A percentile compares a stretch with the other conserved stretches of the same genome.
phyloP scores from a whole-genome alignment of 306 rosid genomes.

The Castanopsis chinensis region DNA sequence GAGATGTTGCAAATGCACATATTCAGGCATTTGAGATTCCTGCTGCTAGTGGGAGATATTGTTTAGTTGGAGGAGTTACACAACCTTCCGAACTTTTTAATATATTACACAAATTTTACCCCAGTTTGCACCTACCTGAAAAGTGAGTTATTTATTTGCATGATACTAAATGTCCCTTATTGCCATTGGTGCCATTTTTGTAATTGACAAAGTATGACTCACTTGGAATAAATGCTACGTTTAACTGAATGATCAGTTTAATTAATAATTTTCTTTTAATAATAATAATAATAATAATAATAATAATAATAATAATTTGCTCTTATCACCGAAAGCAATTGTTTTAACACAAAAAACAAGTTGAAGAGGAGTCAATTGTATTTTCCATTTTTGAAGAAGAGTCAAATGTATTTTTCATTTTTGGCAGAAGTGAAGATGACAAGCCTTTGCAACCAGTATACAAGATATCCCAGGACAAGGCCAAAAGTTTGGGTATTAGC shows the following conservation, averaged over 20 bases:
- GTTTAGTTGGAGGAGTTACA: slow-evolving; percentile 48
- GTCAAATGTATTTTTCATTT: neutral
- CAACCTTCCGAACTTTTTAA: slow-evolving; percentile 51
- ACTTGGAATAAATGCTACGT: no score
- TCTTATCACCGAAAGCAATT: neutral
- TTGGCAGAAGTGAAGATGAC: slow-evolving; percentile 26
- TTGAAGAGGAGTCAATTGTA: neutral
- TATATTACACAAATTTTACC: slow-evolving; percentile 50
- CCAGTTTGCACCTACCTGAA: slow-evolving; percentile 53
- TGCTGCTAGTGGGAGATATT: slow-evolving; percentile 74
- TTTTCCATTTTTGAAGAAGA: neutral
- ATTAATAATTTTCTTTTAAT: neutral
- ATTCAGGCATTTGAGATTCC: slow-evolving; percentile 72
- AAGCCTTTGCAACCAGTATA: neutral
- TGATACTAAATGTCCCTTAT: neutral
- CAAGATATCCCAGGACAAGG: slow-evolving; percentile 23
- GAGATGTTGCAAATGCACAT: slow-evolving; percentile 83
- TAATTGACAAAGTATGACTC: neutral
- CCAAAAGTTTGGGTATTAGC: slow-evolving; percentile 17
- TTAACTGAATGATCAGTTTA: no score
- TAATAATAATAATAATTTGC: no score
- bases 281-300: no score
- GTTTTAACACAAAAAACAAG: neutral
- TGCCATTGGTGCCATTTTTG: neutral
- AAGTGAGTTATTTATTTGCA: slow-evolving; percentile 36